Evolutionary conservation across 2,329 filamentous ascomycete genomes (phyloP).

Genomic region (Epicoccum nigrum): DNA sequence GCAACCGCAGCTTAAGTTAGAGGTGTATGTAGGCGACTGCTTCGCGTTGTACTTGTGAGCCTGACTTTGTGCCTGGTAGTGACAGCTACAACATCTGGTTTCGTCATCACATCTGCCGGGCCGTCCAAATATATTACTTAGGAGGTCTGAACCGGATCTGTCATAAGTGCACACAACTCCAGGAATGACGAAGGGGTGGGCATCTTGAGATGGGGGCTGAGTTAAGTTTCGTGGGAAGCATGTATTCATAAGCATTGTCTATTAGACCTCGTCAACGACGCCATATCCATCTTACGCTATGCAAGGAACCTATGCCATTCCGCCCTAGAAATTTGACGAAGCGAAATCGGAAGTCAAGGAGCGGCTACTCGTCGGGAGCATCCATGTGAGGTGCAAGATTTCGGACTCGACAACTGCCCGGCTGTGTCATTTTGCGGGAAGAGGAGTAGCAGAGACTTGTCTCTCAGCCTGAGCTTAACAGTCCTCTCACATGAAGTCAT

Average conservation of each 20-base stretch:
- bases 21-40: background rate
- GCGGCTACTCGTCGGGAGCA: conserved; percentile 1
- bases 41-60: background rate
- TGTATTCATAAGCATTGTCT: conserved; percentile 12
- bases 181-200: background rate
- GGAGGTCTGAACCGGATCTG: background rate
- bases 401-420: conserved; percentile 16
- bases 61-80: background rate
- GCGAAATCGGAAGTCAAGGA: conserved; percentile 8
- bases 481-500: conserved; percentile 47
- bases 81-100: conserved; percentile 5
- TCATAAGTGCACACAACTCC: background rate
- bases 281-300: conserved; percentile 8
- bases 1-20: conserved; percentile 4
- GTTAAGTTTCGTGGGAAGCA: background rate
- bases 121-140: background rate
- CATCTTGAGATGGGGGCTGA: background rate
- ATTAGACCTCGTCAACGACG: background rate
- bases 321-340: conserved; percentile 12
- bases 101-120: conserved; percentile 1
- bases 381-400: background rate
- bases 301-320: conserved; percentile 20
- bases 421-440: conserved; percentile 15
- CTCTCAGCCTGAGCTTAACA: background rate
- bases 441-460: conserved; percentile 9